Evolutionary conservation across 2,329 filamentous ascomycete genomes (phyloP).

Genomic region (Alternaria panax): DNA sequence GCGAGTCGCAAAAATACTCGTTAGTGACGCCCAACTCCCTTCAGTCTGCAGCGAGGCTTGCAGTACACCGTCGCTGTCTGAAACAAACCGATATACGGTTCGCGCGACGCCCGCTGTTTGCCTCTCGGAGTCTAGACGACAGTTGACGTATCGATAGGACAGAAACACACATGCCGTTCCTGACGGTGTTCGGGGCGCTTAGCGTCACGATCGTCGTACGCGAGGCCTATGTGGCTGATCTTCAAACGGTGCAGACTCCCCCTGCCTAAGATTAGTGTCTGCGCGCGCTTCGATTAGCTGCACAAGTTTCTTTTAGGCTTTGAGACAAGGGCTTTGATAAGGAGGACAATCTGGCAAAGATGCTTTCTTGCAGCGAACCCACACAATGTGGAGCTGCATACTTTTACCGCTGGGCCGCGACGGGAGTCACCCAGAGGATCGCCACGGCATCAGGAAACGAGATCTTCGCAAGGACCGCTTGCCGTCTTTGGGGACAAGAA

Average conservation of each 20-base stretch:
- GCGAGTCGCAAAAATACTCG: constrained; percentile 1
- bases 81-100: constrained; percentile 11
- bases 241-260: constrained; percentile 38
- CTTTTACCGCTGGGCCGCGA: constrained; percentile 1
- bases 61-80: constrained; percentile 1
- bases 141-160: constrained; percentile 26
- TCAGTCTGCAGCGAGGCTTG: neutral
- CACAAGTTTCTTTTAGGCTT: constrained; percentile 7
- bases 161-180: constrained; percentile 21
- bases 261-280: constrained; percentile 37
- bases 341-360: neutral
- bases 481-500: neutral
- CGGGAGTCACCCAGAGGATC: neutral
- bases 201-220: constrained; percentile 27
- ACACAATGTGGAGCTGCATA: constrained; percentile 2
- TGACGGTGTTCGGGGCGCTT: constrained; percentile 28
- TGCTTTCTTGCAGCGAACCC: neutral
- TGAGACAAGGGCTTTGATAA: neutral
- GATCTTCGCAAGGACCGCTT: constrained; percentile 10
- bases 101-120: constrained; percentile 12
- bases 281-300: constrained; percentile 9
- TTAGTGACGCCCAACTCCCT: constrained; percentile 2
- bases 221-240: constrained; percentile 43
- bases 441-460: constrained; percentile 3
- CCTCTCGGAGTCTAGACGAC: constrained; percentile 7